Base-by-base conservation (phyloP, 805 yeast species). In the Candida morakotiae region DNA sequence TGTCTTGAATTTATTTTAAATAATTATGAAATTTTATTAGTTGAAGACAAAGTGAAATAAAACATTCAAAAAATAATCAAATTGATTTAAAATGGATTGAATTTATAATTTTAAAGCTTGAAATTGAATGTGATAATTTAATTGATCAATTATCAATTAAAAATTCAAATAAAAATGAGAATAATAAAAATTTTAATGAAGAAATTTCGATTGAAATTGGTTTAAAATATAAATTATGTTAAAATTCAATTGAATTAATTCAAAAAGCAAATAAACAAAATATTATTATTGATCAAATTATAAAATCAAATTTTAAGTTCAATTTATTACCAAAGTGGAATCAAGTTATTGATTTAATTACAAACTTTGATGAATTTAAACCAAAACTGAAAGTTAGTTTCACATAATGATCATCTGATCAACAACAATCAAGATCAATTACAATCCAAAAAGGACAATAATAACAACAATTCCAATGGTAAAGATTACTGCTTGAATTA, bases 1-100 rank as follows among this genome's bases (percentile, higher is more conserved):
- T 51, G 64, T 21, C 40, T 64, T 1, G 40, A 53, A 15, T 44
- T 47, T 3, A 43, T 75, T 14, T 51, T 66, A 9, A 51, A 56
- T 5, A 67, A 61, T 35, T 76, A 72, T 42, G 61, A 65, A 21
- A 40, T 46, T 2, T 48, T 79, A 13, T 45, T 65, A 7, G 57
- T 53, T 81, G 33, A 59, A 62, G 7, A 47, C 48, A 9, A n/a
- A n/a, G n/a, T n/a, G 75, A 73, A 35, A 43, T 77, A 10, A 51
- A 52, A 2, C 56, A 52, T 5, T 56, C 80, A 42, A 71, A 72
- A 46, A 42, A 40, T 3, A 76, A 73, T 28, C 45, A 73, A 20
- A 64, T 81, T 3, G 81, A 77, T 41, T 52, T 60, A 20, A 67
- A 77, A 49, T 81, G 87, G 86, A 58, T 64, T 43, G 69, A 69